Base-by-base conservation (phyloP, 1,139 yeast genomes). In the Sugiyamaella sp. region DNA sequence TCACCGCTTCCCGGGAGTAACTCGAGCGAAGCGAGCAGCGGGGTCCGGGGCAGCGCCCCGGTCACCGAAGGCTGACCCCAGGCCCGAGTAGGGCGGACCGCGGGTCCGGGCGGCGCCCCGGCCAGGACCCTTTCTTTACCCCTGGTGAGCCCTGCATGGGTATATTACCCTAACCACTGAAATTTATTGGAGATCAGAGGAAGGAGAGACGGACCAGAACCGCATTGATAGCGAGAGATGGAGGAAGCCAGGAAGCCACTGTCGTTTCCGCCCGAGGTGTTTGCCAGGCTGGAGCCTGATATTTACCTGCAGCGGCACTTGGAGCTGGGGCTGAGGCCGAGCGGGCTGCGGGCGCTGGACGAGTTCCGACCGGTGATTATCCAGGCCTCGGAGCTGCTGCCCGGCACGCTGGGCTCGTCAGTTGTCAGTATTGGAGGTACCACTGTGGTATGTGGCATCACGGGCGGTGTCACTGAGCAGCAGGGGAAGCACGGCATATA, bases 211-310 rank as follows among this genome's bases (percentile, higher is more conserved):
- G n/a, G 35, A 12, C 8, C n/a, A 29, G n/a, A 4, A 8, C 14
- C 16, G n/a, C 3, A 3, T 2, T 38, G 2, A 35, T 29, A 35
- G 20, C 9, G 14, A 12, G 14, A 38, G 2, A 38, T 38, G 42
- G 22, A 20, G 42, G 42, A 17, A 17, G 24, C 43, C 4, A 10
- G 20, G 2, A 19, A 42, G 5, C 66, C 81, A 51, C 74, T 82
- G 49, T 73, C 78, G 25, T 89, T 90, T 67, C 85, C 95, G 2
- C 93, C 96, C 1, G 87, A 84, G 39, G 89, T 90, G 16, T 75
- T 91, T 51, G 91, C 95, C 1, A 76, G 95, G 52, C 79, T 91
- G 41, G 90, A 95, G 6, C 97, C 98, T 0, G 96, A 88, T 56
- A 71, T 89, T 12, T 87, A 91, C 3, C 75, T 91, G 49, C 86